Conservation (phyloP, 2,329 filamentous ascomycete species). For the Scytalidium sp. region DNA sequence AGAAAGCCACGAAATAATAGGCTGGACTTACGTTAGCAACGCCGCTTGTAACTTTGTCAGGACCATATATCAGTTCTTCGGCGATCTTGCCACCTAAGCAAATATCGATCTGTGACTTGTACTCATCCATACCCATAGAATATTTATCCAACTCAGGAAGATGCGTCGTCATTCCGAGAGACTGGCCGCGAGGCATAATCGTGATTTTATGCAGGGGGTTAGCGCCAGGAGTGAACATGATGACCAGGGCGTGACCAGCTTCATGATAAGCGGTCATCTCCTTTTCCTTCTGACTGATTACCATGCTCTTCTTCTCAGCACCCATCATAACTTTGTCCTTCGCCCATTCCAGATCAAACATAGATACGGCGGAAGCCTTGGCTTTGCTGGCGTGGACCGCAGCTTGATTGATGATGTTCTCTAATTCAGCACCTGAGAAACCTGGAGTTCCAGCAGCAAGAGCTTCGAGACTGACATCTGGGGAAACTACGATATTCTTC, state of each 20-base stretch:
- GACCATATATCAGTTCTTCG: slow-evolving; percentile 87
- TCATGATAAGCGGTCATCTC: slow-evolving; percentile 95
- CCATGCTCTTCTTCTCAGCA: slow-evolving; percentile 82
- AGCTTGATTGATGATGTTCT: slow-evolving; percentile 96
- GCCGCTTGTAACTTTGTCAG: slow-evolving; percentile 88
- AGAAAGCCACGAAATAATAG: background rate
- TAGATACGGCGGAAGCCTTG: slow-evolving; percentile 71
- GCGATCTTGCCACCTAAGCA: slow-evolving; percentile 84
- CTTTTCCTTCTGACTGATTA: slow-evolving; percentile 92
- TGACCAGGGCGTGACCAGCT: slow-evolving; percentile 89
- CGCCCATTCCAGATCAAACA: slow-evolving; percentile 90
- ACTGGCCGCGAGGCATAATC: slow-evolving; percentile 85
- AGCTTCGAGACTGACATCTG: slow-evolving; percentile 78
- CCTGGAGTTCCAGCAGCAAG: slow-evolving; percentile 87
- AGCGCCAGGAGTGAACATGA: slow-evolving; percentile 72
- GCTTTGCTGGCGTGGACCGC: slow-evolving; percentile 91
- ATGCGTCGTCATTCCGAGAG: slow-evolving; percentile 82
- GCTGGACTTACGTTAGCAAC: slow-evolving; percentile 65
- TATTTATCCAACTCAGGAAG: slow-evolving; percentile 92
- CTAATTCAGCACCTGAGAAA: slow-evolving; percentile 91
- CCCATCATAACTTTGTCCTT: slow-evolving; percentile 99
- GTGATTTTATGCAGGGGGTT: slow-evolving; percentile 94
- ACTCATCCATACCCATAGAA: slow-evolving; percentile 81
- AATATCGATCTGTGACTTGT: slow-evolving; percentile 75
- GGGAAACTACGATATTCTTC: slow-evolving; percentile 78